Evolutionary conservation across 23 red algal genomes (phyloP).

Genomic region (Gracilaria gracilis): DNA sequence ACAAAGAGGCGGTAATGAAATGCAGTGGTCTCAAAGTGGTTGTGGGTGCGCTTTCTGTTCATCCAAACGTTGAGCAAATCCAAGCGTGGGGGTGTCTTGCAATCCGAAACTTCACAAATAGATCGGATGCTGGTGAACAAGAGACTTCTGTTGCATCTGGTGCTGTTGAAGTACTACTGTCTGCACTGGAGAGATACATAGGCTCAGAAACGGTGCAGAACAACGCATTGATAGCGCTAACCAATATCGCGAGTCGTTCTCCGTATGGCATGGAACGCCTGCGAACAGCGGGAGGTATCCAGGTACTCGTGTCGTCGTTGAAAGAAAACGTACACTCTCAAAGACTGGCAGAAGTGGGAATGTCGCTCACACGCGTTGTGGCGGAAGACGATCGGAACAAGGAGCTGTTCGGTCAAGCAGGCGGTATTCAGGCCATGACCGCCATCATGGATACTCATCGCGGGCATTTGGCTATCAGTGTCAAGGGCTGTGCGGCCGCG

Average conservation of each 20-base stretch:
- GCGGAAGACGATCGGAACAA: slow-evolving; percentile 58
- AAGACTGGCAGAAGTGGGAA: slow-evolving; percentile 41
- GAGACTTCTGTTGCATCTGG: slow-evolving; percentile 45
- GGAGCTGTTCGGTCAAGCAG: slow-evolving; percentile 53
- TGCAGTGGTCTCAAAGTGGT: slow-evolving; percentile 57
- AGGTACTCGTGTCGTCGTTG: slow-evolving; percentile 41
- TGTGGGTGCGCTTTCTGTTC: slow-evolving; percentile 57
- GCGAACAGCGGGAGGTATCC: slow-evolving; percentile 51
- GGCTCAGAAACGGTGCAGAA: slow-evolving; percentile 56
- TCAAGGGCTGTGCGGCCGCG: slow-evolving; percentile 54
- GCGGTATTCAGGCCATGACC: slow-evolving; percentile 58
- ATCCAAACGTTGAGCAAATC: slow-evolving; percentile 62
- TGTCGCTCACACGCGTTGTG: slow-evolving; percentile 47
- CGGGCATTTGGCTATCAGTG: slow-evolving; percentile 44
- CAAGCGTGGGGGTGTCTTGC: slow-evolving; percentile 79
- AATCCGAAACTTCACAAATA: slow-evolving; percentile 70
- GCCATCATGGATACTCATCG: slow-evolving; percentile 46
- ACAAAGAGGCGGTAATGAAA: slow-evolving; percentile 58
- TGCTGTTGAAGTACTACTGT: slow-evolving; percentile 61
- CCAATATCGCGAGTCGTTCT: slow-evolving; percentile 52
- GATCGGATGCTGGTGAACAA: slow-evolving; percentile 10
- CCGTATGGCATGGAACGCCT: slow-evolving; percentile 52
- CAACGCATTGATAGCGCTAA: slow-evolving; percentile 52
- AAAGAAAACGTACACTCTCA: slow-evolving; percentile 37
- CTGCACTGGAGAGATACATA: slow-evolving; percentile 53